Evolutionary conservation across 75 land plant genomes (phyloP), one percentile per base, ranked within the genome.

Genomic region (Cupressus sempervirens): DNA sequence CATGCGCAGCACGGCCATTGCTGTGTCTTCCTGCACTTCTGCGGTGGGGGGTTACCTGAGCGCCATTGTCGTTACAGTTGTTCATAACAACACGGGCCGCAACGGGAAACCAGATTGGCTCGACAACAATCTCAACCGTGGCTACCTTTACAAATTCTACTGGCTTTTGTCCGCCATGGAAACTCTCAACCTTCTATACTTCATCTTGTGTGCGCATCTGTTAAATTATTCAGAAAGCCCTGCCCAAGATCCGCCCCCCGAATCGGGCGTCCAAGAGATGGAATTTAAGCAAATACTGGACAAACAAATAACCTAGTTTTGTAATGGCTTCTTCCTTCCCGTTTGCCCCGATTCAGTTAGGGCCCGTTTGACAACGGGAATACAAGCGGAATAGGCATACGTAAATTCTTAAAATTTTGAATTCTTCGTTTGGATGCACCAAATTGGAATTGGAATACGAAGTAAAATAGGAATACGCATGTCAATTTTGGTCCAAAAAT

Each of bases 1-100:
- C 35, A 87, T 87, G 88, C 75, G 87, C 54, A 87, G 82, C 81
- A 77, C 86, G 43, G 90, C 89, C 26, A 80, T 74, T n/a, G 90
- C 90, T 0, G 36, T 89, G 2, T 88, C 76, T 48, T 46, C 32
- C 54, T 45, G 48, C 90, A 89, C 36, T 29, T 34, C 82, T 0
- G 90, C 84, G 4, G 32, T 85, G 1, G 90, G 87, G 26, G 4
- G 54, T 43, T 89, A 62, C 67, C 13, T 85, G 1, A 80, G 76
- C 52, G 82, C 82, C 29, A 16, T 84, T 8, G 12, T 84, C 16
- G 16, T 84, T 14, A 65, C 9, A 12, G 7, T 84, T 5, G n/a
- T 84, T 34, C 80, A 84, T 36, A 38, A 40, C 18, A 65, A 34
- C 26, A 84, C 84, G 18, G 80, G 82, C 40, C 11, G 82, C 23